A percentile compares a stretch with the other conserved stretches of the same genome.
Evolutionary conservation across 371 early-diverging fungal species (phyloP).

Genomic region (Cokeromyces recurvatus): DNA sequence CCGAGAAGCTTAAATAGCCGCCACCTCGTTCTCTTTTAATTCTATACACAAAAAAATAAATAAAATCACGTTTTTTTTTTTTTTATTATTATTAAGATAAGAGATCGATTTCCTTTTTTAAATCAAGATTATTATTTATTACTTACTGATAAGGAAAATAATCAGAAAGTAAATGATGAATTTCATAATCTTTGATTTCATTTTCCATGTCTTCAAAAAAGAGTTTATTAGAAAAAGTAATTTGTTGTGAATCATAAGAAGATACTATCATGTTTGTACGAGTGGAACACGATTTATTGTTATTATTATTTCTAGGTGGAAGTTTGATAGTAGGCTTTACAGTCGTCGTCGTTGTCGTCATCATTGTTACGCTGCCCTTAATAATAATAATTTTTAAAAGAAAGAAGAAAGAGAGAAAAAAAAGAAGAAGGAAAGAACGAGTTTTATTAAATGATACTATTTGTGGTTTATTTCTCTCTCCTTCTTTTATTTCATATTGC

Average conservation of each 20-base stretch:
- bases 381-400: background rate
- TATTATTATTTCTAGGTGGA: constrained; percentile 15
- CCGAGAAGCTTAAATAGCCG: constrained; percentile 26
- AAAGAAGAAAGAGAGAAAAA: background rate
- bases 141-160: constrained; percentile 16
- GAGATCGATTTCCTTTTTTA: background rate
- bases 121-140: background rate
- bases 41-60: constrained; percentile 7
- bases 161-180: constrained; percentile 12
- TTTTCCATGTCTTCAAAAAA: constrained; percentile 15
- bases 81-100: constrained; percentile 6
- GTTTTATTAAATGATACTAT: too few species aligned
- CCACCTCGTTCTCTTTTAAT: constrained; percentile 28
- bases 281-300: constrained; percentile 10
- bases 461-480: too few species aligned
- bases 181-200: constrained; percentile 10
- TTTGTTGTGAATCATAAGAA: background rate
- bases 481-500: too few species aligned
- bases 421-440: background rate
- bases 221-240: constrained; percentile 2
- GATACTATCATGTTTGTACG: constrained; percentile 1
- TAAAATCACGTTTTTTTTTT: background rate
- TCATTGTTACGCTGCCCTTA: background rate
- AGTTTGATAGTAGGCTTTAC: constrained; percentile 20
- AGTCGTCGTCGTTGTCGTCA: background rate